Evolutionary conservation across 257 asterid genomes (phyloP), one percentile per base, ranked within the genome.

Genomic region (Oldenlandia corymbosa): DNA sequence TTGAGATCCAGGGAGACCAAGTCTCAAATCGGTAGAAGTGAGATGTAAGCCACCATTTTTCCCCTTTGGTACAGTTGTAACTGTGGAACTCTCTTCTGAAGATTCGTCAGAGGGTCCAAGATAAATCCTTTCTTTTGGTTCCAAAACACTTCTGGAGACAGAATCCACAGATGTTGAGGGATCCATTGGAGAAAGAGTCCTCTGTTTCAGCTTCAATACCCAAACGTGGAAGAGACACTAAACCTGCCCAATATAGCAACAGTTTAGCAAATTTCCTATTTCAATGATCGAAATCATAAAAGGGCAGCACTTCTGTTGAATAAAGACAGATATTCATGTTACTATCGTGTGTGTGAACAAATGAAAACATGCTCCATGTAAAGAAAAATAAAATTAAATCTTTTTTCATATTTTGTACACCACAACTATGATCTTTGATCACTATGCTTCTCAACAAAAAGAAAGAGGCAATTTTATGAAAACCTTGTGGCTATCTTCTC

Each of bases 1-100:
- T 52, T 83, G 94, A 26, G 95, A 90, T 71, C 97, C 97, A 23
- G 97, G 97, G 64, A 90, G 95, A 61, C 95, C 91, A 68, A 90
- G 95, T 81, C 86, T 85, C 80, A 90, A 49, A 49, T 90, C 95
- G 1, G 97, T 90, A 68, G 94, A 94, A 56, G 81, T 85, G 41
- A 90, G 78, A 71, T 85, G 88, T 56, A 90, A 66, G 60, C 75
- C 81, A 67, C 63, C 76, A 71, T 85, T 81, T 45, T 69, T 71
- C 58, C 71, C 86, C 56, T 71, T 82, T 6, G 73, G 48, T 27
- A 61, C 39, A 39, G 71, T 49, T 1, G 88, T 67, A 31, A 74
- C 69, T 0, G 69, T 66, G 0, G 88, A 78, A 82, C 94, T 81
- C 76, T 81, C 97, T 20, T 76, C 89, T 2, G 95, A 84, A 47